A percentile compares a stretch with the other conserved stretches of the same genome.
phyloP scores from a whole-genome alignment of 805 yeast genomes.

The Saturnispora besseyi region DNA sequence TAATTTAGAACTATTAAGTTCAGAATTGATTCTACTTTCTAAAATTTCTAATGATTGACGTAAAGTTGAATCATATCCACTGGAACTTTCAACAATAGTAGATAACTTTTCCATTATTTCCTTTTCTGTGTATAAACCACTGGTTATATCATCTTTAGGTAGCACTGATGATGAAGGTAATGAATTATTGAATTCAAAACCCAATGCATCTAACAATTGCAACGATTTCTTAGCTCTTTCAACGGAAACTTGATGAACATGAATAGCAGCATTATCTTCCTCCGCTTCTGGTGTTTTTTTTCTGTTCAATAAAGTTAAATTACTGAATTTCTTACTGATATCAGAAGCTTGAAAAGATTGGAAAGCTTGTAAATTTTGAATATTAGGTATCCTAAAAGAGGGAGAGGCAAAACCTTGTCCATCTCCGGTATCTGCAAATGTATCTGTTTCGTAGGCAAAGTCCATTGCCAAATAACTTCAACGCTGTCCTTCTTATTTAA shows the following conservation, averaged over 20 bases:
- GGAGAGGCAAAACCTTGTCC: background rate
- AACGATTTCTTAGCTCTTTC: conserved; percentile 10
- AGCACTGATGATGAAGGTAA: background rate
- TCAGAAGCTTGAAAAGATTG: conserved; percentile 29
- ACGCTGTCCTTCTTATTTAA: too few relatives aligned
- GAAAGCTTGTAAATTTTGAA: conserved; percentile 25
- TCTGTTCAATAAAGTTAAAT: conserved; percentile 9
- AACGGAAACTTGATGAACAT: conserved; percentile 1
- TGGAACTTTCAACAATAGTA: conserved; percentile 10
- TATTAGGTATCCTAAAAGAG: conserved; percentile 5
- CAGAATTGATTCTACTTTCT: conserved; percentile 18
- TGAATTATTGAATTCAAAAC: conserved; percentile 1
- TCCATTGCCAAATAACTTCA: conserved; percentile 16
- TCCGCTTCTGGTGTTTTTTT: background rate
- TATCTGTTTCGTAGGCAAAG: conserved; percentile 22
- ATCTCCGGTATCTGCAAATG: conserved; percentile 7
- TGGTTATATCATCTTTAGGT: background rate
- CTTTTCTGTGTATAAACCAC: conserved; percentile 5
- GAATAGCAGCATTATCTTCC: background rate
- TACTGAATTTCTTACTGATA: conserved; percentile 25
- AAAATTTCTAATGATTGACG: conserved; percentile 24
- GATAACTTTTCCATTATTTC: conserved; percentile 8
- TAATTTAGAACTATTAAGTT: background rate
- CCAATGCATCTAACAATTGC: conserved; percentile 9
- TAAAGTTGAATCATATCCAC: conserved; percentile 32